Evolutionary conservation across 805 yeast genomes (phyloP).

Genomic region (Lipomyces lipofer): DNA sequence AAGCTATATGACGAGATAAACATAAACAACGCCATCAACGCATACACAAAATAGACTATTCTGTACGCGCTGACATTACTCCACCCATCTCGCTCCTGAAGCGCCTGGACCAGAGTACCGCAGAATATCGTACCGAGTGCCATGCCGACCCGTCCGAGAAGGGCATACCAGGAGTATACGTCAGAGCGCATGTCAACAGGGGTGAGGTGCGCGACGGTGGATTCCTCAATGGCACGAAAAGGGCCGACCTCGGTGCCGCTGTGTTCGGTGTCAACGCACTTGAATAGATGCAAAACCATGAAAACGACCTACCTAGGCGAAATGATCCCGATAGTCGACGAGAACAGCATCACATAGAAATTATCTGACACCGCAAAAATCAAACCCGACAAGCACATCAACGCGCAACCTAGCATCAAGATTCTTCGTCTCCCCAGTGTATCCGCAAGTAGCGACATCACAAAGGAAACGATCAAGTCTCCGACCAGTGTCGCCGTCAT

Average conservation of each 20-base stretch:
- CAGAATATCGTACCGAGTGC: conserved; percentile 80
- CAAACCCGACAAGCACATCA: conserved; percentile 48
- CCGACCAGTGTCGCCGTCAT: conserved; percentile 52
- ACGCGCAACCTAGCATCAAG: conserved; percentile 44
- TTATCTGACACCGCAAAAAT: conserved; percentile 43
- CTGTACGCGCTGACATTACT: conserved; percentile 7
- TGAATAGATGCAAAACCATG: neutral
- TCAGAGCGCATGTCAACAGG: conserved; percentile 49
- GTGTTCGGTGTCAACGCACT: too few species aligned
- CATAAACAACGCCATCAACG: conserved; percentile 42
- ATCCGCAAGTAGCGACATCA: conserved; percentile 50
- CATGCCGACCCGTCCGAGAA: conserved; percentile 49
- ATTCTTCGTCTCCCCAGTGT: conserved; percentile 48
- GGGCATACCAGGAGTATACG: conserved; percentile 56
- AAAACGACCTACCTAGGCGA: conserved; percentile 44
- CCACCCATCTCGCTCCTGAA: conserved; percentile 34
- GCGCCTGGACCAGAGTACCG: conserved; percentile 67
- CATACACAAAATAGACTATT: conserved; percentile 21
- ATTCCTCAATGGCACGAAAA: conserved; percentile 55
- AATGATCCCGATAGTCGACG: conserved; percentile 50
- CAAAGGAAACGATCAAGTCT: conserved; percentile 51
- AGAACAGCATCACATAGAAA: conserved; percentile 41
- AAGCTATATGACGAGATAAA: conserved; percentile 42
- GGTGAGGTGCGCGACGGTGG: conserved; percentile 50
- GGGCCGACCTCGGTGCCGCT: conserved; percentile 60